phyloP scores from a whole-genome alignment of 2,329 filamentous ascomycete genomes.

The Zalaria sp. region DNA sequence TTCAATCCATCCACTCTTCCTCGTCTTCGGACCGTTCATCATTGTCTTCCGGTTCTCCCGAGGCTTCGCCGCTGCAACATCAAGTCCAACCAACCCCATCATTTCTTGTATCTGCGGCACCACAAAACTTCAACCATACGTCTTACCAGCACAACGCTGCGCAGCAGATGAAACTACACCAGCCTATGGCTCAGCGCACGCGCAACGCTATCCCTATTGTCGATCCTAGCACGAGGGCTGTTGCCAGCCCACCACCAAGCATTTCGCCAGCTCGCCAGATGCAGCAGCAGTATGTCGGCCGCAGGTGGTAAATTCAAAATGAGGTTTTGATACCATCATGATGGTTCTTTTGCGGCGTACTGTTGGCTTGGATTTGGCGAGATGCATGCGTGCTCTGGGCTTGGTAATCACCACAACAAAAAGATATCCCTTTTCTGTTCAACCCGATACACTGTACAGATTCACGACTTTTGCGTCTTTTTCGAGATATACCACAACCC shows the following conservation, averaged over 20 bases:
- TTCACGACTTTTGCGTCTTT: constrained; percentile 6
- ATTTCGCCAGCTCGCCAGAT: constrained; percentile 49
- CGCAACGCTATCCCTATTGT: constrained; percentile 97
- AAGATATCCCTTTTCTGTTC: neutral
- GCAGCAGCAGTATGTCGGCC: constrained; percentile 41
- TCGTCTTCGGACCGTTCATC: constrained; percentile 85
- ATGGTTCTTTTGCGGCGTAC: constrained; percentile 5
- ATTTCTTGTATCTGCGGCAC: constrained; percentile 53
- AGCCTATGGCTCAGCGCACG: constrained; percentile 74
- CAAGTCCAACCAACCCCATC: constrained; percentile 57
- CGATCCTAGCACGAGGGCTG: constrained; percentile 82
- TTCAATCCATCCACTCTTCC: constrained; percentile 75
- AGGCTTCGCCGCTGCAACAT: constrained; percentile 81
- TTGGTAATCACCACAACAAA: neutral
- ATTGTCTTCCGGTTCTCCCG: constrained; percentile 84
- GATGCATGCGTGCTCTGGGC: constrained; percentile 3
- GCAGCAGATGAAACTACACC: constrained; percentile 67
- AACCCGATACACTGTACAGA: constrained; percentile 7
- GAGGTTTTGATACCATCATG: constrained; percentile 4
- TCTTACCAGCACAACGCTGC: constrained; percentile 26
- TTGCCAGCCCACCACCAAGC: constrained; percentile 74
- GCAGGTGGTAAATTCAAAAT: constrained; percentile 26
- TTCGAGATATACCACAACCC: constrained; percentile 5
- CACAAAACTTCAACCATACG: constrained; percentile 30
- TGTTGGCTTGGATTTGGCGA: constrained; percentile 10